Percentiles rank a stretch among this genome's conserved stretches.
These are phyloP conservation scores for Nakazawaea anatomiae DNA, from an alignment of 805 yeast genomes.

Conservation along the genomic window DNA sequence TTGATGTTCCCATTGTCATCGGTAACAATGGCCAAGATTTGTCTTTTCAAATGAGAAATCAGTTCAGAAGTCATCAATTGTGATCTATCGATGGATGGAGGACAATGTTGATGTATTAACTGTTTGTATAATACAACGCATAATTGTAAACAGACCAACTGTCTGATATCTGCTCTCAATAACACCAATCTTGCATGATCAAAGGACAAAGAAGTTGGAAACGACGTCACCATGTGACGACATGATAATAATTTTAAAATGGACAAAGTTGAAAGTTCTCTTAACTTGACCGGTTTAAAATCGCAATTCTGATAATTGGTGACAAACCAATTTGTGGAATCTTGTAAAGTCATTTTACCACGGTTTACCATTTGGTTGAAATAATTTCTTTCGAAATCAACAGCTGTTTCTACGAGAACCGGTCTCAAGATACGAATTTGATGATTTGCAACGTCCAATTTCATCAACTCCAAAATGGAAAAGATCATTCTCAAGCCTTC, in stretches of 20 bases:
- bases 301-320: conserved; percentile 22
- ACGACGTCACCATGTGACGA: conserved; percentile 73
- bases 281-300: conserved; percentile 17
- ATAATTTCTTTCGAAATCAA: conserved; percentile 84
- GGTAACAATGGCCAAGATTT: conserved; percentile 71
- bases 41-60: conserved; percentile 51
- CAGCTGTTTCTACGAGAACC: conserved; percentile 77
- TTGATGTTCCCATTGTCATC: conserved; percentile 84
- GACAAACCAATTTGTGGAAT: conserved; percentile 64
- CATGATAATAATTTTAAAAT: conserved; percentile 65
- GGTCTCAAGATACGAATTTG: conserved; percentile 85
- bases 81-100: conserved; percentile 25
- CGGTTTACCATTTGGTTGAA: conserved; percentile 48
- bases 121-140: conserved; percentile 72
- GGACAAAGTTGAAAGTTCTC: conserved; percentile 41
- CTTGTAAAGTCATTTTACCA: conserved; percentile 52
- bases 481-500: conserved; percentile 75
- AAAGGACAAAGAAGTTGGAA: conserved; percentile 78
- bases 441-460: conserved; percentile 90
- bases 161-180: conserved; percentile 80
- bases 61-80: conserved; percentile 31
- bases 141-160: conserved; percentile 72
- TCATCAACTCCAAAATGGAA: conserved; percentile 88
- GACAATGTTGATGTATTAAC: conserved; percentile 35
- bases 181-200: conserved; percentile 77